These are phyloP conservation scores for Cephaloascus fragrans DNA, from an alignment of 805 yeast genomes.

Conservation along the genomic window DNA sequence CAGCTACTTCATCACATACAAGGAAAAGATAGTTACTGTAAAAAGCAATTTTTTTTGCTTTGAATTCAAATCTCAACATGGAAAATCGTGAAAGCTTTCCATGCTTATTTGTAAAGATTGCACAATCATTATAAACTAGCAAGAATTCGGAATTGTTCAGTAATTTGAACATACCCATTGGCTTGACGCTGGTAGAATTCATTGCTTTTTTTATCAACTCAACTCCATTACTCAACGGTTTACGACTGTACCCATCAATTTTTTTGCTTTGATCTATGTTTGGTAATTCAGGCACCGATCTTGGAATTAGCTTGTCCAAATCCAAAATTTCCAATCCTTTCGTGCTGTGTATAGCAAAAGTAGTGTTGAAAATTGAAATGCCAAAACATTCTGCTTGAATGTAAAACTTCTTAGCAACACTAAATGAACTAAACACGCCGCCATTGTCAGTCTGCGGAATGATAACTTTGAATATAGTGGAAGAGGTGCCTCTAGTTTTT, in stretches of 20 bases:
- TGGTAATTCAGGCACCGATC: slow-evolving; percentile 48
- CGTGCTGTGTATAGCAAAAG: slow-evolving; percentile 57
- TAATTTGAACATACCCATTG: slow-evolving; percentile 59
- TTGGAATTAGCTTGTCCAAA: slow-evolving; percentile 45
- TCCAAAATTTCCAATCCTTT: slow-evolving; percentile 61
- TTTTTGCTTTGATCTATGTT: slow-evolving; percentile 7
- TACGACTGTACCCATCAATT: slow-evolving; percentile 21
- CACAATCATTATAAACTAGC: slow-evolving; percentile 62
- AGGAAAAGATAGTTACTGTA: slow-evolving; percentile 24
- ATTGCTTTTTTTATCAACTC: slow-evolving; percentile 30
- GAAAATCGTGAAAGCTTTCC: slow-evolving; percentile 41
- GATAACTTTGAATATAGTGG: slow-evolving; percentile 48
- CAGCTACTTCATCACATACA: slow-evolving; percentile 58
- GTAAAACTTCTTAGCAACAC: slow-evolving; percentile 31
- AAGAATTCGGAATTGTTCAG: slow-evolving; percentile 42
- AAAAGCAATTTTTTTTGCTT: slow-evolving; percentile 24
- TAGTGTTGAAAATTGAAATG: slow-evolving; percentile 52
- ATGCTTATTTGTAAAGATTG: slow-evolving; percentile 50
- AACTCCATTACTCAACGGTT: slow-evolving; percentile 10
- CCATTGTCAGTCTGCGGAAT: slow-evolving; percentile 48
- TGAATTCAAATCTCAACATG: slow-evolving; percentile 31
- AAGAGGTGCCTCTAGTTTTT: slow-evolving; percentile 37
- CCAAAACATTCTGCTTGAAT: slow-evolving; percentile 49
- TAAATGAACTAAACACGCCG: slow-evolving; percentile 28
- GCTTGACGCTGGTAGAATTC: slow-evolving; percentile 30